A percentile compares a stretch with the other conserved stretches of the same genome.
phyloP scores from a whole-genome alignment of 2,329 filamentous ascomycete genomes.

The Ceratocystis diversiconidia region DNA sequence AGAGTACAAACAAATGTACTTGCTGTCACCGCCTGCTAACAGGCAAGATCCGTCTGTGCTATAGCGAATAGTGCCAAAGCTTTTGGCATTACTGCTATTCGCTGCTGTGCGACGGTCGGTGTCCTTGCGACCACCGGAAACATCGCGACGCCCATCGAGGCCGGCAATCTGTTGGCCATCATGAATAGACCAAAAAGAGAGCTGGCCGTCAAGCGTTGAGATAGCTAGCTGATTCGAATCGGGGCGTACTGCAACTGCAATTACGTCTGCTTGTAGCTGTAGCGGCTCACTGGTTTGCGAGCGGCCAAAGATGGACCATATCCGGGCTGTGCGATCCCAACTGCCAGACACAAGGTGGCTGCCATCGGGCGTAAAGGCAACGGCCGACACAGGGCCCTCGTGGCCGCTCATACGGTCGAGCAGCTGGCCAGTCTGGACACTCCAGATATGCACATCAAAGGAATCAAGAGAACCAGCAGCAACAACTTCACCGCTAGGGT shows the following conservation, averaged over 20 bases:
- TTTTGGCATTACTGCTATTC: constrained; percentile 79
- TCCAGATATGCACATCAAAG: constrained; percentile 97
- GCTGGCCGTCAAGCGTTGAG: constrained; percentile 80
- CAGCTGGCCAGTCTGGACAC: constrained; percentile 89
- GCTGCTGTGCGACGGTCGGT: constrained; percentile 82
- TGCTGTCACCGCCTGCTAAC: constrained; percentile 86
- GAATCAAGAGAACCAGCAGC: constrained; percentile 91
- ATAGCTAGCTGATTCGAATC: constrained; percentile 85
- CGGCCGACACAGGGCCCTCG: constrained; percentile 78
- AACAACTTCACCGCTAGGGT: constrained; percentile 90
- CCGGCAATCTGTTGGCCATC: constrained; percentile 77
- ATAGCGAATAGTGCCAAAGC: constrained; percentile 76
- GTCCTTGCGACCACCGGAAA: constrained; percentile 80
- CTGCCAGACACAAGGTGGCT: constrained; percentile 75
- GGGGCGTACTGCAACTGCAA: constrained; percentile 73
- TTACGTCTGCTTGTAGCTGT: constrained; percentile 79
- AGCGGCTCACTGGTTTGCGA: constrained; percentile 92
- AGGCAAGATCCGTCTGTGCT: constrained; percentile 85
- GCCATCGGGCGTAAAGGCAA: constrained; percentile 81
- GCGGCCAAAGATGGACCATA: constrained; percentile 90
- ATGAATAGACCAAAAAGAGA: constrained; percentile 87
- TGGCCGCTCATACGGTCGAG: constrained; percentile 84
- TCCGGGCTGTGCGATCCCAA: constrained; percentile 89
- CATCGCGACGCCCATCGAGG: constrained; percentile 79
- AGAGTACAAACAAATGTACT: constrained; percentile 97